Evolutionary conservation across 2,329 filamentous ascomycete genomes (phyloP).

Genomic region (Fusarium cicatricum): DNA sequence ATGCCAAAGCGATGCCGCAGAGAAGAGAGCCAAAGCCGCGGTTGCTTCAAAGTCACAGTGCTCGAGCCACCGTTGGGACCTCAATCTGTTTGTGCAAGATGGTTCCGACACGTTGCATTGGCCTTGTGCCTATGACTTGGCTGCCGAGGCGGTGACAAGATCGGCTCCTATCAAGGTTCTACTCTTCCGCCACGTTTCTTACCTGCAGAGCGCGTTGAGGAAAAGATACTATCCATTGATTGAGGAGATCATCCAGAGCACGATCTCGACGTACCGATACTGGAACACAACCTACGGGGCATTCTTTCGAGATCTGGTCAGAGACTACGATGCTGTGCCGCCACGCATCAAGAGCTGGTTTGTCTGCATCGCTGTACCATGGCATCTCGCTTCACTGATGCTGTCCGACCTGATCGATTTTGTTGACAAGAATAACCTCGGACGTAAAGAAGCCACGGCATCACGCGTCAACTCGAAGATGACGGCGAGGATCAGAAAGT

Average conservation of each 20-base stretch:
- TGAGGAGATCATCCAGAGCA: slow-evolving; percentile 57
- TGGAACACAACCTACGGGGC: slow-evolving; percentile 61
- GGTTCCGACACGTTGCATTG: slow-evolving; percentile 48
- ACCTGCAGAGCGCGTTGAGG: slow-evolving; percentile 60
- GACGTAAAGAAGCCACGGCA: slow-evolving; percentile 25
- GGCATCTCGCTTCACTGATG: slow-evolving; percentile 64
- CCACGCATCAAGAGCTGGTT: slow-evolving; percentile 66
- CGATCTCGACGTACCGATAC: slow-evolving; percentile 59
- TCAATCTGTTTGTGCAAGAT: slow-evolving; percentile 35
- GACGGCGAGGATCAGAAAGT: slow-evolving; percentile 50
- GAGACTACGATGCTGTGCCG: slow-evolving; percentile 58
- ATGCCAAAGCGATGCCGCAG: slow-evolving; percentile 44
- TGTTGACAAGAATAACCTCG: slow-evolving; percentile 52
- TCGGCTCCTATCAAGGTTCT: slow-evolving; percentile 66
- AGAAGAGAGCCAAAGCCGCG: neutral
- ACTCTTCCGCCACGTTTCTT: slow-evolving; percentile 62
- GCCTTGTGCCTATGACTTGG: slow-evolving; percentile 62
- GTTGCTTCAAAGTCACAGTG: neutral
- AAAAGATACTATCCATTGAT: slow-evolving; percentile 48
- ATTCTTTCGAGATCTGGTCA: slow-evolving; percentile 60
- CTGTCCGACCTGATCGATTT: slow-evolving; percentile 62
- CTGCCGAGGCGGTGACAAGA: slow-evolving; percentile 57
- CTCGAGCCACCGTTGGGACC: slow-evolving; percentile 18
- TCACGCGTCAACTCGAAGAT: slow-evolving; percentile 44
- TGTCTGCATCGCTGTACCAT: slow-evolving; percentile 63